Percentiles rank a stretch among this genome's conserved stretches.
phyloP scores from a whole-genome alignment of 306 rosid genomes.

The Cicer judaicum region DNA sequence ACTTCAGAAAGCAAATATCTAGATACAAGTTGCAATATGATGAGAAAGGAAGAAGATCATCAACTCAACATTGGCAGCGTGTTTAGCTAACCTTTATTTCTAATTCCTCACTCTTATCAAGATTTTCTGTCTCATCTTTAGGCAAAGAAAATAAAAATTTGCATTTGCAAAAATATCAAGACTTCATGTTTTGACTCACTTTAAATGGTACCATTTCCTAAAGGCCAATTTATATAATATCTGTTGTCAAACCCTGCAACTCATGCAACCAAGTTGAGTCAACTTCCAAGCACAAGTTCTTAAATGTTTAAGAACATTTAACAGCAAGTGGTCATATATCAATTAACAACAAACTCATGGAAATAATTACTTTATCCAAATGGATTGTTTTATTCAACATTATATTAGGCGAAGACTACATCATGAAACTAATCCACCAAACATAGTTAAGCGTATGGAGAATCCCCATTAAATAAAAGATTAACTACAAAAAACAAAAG shows the following conservation, averaged over 20 bases:
- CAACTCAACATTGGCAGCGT: neutral
- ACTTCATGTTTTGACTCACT: constrained; percentile 12
- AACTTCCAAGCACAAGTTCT: neutral
- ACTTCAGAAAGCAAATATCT: constrained; percentile 29
- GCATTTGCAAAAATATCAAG: neutral
- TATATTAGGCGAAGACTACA: constrained; percentile 16
- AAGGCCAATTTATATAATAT: neutral
- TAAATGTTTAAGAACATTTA: neutral
- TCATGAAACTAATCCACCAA: constrained; percentile 29
- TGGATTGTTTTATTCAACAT: constrained; percentile 4
- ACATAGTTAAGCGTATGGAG: constrained; percentile 2
- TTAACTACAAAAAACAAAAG: constrained; percentile 6
- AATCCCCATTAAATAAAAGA: neutral
- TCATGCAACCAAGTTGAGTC: constrained; percentile 2
- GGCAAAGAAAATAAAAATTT: neutral
- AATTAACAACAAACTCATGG: neutral
- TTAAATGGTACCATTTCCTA: neutral
- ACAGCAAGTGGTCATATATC: constrained; percentile 3
- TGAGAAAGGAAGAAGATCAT: neutral
- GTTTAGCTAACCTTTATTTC: neutral
- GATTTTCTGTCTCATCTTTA: neutral
- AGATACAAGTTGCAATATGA: neutral
- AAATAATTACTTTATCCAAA: neutral
- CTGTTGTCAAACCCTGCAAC: neutral
- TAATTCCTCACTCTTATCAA: constrained; percentile 12